These are phyloP conservation scores for Penicillium mononematosum DNA, from an alignment of 495 filamentous ascomycete species.

Conservation along the genomic window DNA sequence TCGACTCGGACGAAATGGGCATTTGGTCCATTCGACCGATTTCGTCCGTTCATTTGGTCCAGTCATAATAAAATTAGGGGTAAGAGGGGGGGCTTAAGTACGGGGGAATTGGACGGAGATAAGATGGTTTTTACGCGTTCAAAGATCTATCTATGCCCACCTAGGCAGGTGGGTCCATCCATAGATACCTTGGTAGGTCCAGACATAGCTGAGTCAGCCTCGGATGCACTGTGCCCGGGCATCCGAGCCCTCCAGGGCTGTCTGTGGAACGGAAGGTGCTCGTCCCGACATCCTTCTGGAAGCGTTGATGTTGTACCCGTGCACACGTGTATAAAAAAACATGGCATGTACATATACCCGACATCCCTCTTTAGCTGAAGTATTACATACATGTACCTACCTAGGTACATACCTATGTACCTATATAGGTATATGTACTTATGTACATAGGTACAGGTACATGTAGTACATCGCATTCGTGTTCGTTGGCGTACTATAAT, in stretches of 20 bases:
- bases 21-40: too few species aligned
- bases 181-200: too few species aligned
- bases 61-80: too few species aligned
- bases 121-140: neutral
- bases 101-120: neutral
- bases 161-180: too few species aligned
- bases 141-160: too few species aligned
- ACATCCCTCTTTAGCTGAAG: neutral
- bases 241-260: neutral
- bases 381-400: neutral
- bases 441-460: too few species aligned
- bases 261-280: neutral
- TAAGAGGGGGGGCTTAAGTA: too few species aligned
- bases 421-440: too few species aligned
- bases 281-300: neutral
- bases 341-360: too few species aligned
- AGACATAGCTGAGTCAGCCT: slow-evolving; percentile 1
- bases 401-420: too few species aligned
- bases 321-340: neutral
- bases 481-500: too few species aligned
- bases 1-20: neutral
- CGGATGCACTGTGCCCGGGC: neutral
- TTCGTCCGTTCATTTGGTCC: too few species aligned
- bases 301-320: neutral
- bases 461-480: neutral